Evolutionary conservation across 2,329 filamentous ascomycete genomes (phyloP), one percentile per base, ranked within the genome.

Genomic region (Alternaria sp.): DNA sequence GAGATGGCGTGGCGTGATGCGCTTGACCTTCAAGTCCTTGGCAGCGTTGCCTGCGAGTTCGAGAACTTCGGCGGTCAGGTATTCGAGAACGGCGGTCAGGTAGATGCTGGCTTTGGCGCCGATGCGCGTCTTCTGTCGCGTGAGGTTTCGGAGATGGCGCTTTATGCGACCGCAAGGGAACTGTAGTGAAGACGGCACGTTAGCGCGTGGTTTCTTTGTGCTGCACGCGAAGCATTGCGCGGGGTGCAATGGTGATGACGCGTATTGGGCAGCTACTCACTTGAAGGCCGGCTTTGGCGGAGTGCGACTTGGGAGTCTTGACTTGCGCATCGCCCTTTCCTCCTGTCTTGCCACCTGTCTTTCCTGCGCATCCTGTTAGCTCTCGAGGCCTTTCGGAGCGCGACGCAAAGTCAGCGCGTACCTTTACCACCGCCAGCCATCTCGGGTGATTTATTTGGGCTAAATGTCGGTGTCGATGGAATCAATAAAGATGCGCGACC

Each of bases 111-210:
- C 96, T 87, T 98, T 98, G 79, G 95, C 96, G 76, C 96, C 96
- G 72, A 99, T 96, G 83, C 96, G 95, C 93, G 97, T 98, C 87
- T 98, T 98, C 85, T 97, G 96, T 81, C 98, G 96, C 53, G 96
- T 98, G 85, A 97, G 97, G 83, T 93, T 93, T 89, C 98, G 97
- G 81, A 99, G 87, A 86, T 98, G 98, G 85, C 96, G 94, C 91
- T 99, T 99, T 84, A 99, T 96, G 91, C 96, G 96, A 84, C 96
- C 96, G 82, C 96, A 99, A 66, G 96, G 96, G 82, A 99, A 99
- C 96, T 99, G 80, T 63, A 70, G 32, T 70, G 70, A 59, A 47
- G 57, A 63, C 11, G 28, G 26, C 26, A 63, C 65, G 67, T 78
- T 63, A 77, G 73, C 74, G 72, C 66, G 65, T 69, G 60, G 51